Evolutionary conservation across 495 filamentous ascomycete genomes (phyloP), one percentile per base, ranked within the genome.

Genomic region (Schizothecium vesticola): DNA sequence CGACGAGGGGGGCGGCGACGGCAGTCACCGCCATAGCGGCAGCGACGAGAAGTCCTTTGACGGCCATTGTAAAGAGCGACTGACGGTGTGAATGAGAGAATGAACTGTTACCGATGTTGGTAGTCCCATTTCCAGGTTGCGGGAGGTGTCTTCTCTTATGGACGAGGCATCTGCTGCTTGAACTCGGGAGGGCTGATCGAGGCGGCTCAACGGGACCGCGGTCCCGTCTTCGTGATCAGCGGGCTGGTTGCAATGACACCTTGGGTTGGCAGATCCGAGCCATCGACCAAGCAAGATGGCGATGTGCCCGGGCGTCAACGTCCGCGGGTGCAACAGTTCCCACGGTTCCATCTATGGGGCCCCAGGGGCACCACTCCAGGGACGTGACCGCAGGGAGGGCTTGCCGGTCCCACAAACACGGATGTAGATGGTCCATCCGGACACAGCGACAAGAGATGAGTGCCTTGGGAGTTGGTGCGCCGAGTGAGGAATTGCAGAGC

Each of bases 1-100:
- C 76, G 19, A 82, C 57, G 19, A 81, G 65, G 43, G 80, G 80
- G 56, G 75, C 79, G 23, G 79, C 80, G 22, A 82, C 72, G 67
- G 74, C 72, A 25, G 73, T 65, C 55, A 77, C 74, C 70, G 78
- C 76, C 57, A 78, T 64, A 26, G 76, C 73, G 67, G 73, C 76
- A 22, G 72, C 65, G 63, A 78, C 69, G 56, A 78, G 63, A 56
- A 78, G 36, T n/a, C 36, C 57, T 65, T 71, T 72, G 51, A 67
- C 65, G 58, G 69, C 75, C 75, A 77, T 78, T 67, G 74, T 70
- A 23, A 24, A 24, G 23, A 21, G 63, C 29, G 63, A 56, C 65
- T 57, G 69, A 29, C 67, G 65, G 51, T 67, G 69, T 63, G 65
- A 63, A 58, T 51, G 55, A 57, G 51, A 12, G 11, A 55, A 64